phyloP scores from a whole-genome alignment of 192 early-diverging fungal genomes.

The Gaertneriomyces sp. region DNA sequence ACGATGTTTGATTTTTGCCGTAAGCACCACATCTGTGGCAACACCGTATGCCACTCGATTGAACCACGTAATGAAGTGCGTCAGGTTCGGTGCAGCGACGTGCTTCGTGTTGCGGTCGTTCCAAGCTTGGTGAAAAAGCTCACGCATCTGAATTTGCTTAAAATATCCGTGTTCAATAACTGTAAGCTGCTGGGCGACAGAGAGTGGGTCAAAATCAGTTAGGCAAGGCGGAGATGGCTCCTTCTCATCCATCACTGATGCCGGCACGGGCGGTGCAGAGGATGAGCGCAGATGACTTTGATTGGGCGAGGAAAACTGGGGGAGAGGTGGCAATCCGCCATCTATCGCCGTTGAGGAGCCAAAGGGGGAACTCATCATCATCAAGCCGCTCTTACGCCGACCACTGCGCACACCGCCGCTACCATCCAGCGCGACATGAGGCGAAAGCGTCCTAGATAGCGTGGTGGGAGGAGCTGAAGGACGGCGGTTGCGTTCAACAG shows the following conservation, averaged over 20 bases:
- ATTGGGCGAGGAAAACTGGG: no score
- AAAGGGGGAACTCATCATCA: background rate
- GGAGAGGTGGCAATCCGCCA: no score
- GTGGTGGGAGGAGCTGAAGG: background rate
- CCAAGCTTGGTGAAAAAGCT: constrained; percentile 52
- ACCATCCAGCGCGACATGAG: constrained; percentile 7
- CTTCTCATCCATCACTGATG: background rate
- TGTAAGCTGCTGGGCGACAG: constrained; percentile 70
- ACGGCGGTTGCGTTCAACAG: background rate
- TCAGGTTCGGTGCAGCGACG: constrained; percentile 18
- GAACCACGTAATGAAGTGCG: constrained; percentile 41
- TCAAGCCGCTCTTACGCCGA: background rate
- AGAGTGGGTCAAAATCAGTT: constrained; percentile 55
- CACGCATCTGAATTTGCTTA: constrained; percentile 56
- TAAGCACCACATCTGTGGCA: constrained; percentile 45
- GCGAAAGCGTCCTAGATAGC: constrained; percentile 9
- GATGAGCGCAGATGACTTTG: background rate
- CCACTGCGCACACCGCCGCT: no score
- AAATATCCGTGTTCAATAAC: constrained; percentile 73
- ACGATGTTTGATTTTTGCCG: constrained; percentile 39
- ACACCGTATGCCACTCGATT: constrained; percentile 49
- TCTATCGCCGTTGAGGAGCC: background rate
- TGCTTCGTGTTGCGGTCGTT: constrained; percentile 29
- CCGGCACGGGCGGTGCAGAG: background rate
- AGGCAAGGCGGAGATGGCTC: constrained; percentile 10